Conservation (phyloP, 164 flowering plant species). For the Cinnamomum chago region DNA sequence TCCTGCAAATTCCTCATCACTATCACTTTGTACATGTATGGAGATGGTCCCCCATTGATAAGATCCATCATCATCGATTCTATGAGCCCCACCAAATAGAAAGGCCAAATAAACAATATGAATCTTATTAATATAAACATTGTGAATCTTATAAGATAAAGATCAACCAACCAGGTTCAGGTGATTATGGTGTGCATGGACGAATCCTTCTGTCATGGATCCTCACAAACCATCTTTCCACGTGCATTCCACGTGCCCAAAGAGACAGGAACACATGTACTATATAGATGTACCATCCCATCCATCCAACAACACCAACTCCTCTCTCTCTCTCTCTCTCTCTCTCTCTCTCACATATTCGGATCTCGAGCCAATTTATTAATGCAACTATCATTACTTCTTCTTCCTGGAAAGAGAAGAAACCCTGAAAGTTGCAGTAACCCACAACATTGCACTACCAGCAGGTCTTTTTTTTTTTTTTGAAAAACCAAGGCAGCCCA, state of each 20-base stretch:
- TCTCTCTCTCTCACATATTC: neutral
- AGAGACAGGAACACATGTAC: neutral
- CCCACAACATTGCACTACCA: neutral
- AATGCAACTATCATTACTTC: too few species aligned
- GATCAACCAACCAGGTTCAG: neutral
- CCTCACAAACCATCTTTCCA: neutral
- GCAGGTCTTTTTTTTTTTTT: neutral
- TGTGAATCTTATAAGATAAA: too few species aligned
- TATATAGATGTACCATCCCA: neutral
- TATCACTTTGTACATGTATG: too few species aligned
- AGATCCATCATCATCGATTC: too few species aligned
- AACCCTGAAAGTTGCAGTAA: neutral
- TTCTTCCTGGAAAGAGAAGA: neutral
- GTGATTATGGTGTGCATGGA: neutral
- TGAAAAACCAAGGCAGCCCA: too few species aligned
- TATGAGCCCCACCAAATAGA: too few species aligned
- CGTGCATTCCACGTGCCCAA: neutral
- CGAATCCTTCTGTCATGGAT: neutral
- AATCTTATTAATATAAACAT: too few species aligned
- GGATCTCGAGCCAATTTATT: neutral
- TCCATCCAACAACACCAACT: neutral
- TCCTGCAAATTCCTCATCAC: too few species aligned
- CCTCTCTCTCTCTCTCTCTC: neutral
- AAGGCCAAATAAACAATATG: too few species aligned
- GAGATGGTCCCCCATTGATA: too few species aligned